A percentile compares a stretch with the other conserved stretches of the same genome.
Evolutionary conservation across 1,284 basidiomycete species (phyloP).

Genomic region (Stygiomarasmius scandens): DNA sequence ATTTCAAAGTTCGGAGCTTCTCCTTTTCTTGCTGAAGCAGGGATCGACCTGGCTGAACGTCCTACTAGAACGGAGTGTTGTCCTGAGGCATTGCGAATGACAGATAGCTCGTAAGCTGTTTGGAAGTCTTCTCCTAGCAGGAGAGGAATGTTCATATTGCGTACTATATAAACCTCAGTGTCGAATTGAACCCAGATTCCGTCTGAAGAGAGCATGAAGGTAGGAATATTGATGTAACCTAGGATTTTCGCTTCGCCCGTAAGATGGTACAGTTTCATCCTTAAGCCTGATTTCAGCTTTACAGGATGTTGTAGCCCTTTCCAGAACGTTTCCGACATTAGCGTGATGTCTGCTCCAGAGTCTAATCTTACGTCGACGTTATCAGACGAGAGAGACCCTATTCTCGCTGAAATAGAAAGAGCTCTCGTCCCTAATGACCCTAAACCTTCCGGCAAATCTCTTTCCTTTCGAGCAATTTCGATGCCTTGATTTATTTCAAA

Average conservation of each 20-base stretch:
- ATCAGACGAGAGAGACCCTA: not conserved
- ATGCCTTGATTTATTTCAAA: not conserved
- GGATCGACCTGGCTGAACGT: not conserved
- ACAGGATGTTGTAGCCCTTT: not conserved
- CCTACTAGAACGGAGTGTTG: not conserved
- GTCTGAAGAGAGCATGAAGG: not conserved
- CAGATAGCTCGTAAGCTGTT: conserved; percentile 20
- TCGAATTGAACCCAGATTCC: conserved; percentile 18
- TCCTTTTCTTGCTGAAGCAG: not conserved
- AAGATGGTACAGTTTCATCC: conserved; percentile 3
- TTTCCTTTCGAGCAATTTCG: not conserved
- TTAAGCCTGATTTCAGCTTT: conserved; percentile 10
- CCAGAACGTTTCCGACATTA: conserved; percentile 19
- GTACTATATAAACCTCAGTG: conserved; percentile 30
- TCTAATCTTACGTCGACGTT: conserved; percentile 13
- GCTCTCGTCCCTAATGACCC: not conserved
- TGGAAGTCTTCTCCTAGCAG: conserved; percentile 32
- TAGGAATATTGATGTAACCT: conserved; percentile 6
- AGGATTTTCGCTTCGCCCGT: conserved; percentile 12
- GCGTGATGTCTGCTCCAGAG: conserved; percentile 21
- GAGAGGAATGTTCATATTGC: conserved; percentile 26
- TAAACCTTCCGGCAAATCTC: conserved; percentile 1
- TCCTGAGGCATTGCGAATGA: conserved; percentile 12
- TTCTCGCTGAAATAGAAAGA: not conserved
- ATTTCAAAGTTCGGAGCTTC: too few species aligned